These are phyloP conservation scores for Talaromyces sp. DNA, from an alignment of 2,329 filamentous ascomycete genomes.

Conservation along the genomic window DNA sequence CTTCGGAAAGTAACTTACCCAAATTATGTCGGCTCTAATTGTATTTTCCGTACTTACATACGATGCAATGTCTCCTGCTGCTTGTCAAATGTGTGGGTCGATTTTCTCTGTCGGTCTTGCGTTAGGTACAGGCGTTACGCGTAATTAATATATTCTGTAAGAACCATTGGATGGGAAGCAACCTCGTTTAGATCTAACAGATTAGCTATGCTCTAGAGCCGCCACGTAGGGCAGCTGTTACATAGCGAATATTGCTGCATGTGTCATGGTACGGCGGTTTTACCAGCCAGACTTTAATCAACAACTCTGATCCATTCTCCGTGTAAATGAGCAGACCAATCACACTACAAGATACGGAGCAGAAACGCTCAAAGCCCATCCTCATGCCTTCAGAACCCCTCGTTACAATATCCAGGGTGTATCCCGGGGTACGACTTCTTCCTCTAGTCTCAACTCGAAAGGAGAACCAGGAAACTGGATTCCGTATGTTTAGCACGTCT, in stretches of 20 bases:
- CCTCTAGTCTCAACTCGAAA: not conserved
- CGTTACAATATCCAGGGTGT: not conserved
- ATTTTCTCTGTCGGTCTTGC: not conserved
- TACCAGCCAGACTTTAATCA: not conserved
- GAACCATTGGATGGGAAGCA: not conserved
- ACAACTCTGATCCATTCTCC: not conserved
- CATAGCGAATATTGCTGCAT: not conserved
- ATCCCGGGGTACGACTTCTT: not conserved
- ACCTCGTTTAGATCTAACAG: not conserved
- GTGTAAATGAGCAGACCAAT: not conserved
- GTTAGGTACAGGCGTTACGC: not conserved
- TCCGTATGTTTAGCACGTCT: not conserved
- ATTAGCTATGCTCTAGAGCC: not conserved
- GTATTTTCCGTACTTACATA: not conserved
- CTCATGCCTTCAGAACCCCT: not conserved
- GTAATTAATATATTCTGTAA: not conserved
- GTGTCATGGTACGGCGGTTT: not conserved
- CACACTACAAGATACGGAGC: not conserved
- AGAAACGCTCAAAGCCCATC: not conserved
- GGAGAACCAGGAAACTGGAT: not conserved
- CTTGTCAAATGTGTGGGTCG: not conserved
- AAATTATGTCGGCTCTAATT: not conserved
- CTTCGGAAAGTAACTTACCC: not conserved
- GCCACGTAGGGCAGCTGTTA: not conserved
- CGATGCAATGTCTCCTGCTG: not conserved